Percentiles rank a stretch among this genome's conserved stretches.
These are phyloP conservation scores for Microthlaspi erraticum DNA, from an alignment of 345 rosid species.

Conservation along the genomic window DNA sequence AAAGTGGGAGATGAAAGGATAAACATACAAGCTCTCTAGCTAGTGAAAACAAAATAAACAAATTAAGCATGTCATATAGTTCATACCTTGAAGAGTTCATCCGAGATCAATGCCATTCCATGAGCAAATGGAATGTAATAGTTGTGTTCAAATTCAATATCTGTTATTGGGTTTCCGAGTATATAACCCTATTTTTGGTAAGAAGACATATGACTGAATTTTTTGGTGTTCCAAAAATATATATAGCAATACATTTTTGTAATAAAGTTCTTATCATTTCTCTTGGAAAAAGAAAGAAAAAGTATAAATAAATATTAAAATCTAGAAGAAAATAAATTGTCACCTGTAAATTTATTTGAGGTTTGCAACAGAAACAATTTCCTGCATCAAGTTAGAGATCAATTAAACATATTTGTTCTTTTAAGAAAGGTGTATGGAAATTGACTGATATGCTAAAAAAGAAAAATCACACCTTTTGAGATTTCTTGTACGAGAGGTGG, in stretches of 20 bases:
- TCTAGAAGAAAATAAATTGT: neutral
- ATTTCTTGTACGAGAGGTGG: conserved; percentile 59
- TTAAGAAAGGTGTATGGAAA: neutral
- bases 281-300: neutral
- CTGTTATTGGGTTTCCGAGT: conserved; percentile 53
- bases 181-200: conserved; percentile 52
- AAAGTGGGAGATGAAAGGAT: neutral
- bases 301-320: neutral
- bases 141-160: conserved; percentile 39
- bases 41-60: neutral
- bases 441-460: neutral
- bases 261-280: neutral
- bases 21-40: neutral
- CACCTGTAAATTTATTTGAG: conserved; percentile 51
- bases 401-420: neutral
- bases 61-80: neutral
- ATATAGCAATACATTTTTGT: neutral
- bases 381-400: neutral
- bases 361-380: conserved; percentile 28
- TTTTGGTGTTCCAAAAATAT: neutral
- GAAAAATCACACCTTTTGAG: conserved; percentile 4
- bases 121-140: conserved; percentile 47
- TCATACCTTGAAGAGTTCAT: conserved; percentile 57
- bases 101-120: conserved; percentile 58
- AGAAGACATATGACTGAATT: neutral